phyloP scores from a whole-genome alignment of 805 yeast genomes.

The Metschnikowia gruessii region DNA sequence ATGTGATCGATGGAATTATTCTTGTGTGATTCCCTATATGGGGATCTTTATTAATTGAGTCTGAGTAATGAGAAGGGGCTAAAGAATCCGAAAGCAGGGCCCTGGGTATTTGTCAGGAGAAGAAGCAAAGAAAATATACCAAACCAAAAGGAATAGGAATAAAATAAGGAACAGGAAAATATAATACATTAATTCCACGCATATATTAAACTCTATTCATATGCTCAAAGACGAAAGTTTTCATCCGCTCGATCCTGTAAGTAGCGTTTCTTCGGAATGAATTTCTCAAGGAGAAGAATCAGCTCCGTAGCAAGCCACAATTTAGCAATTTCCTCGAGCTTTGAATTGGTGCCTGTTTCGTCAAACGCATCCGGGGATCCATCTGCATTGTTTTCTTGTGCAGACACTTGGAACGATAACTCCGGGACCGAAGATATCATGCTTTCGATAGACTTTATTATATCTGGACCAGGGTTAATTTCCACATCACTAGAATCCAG shows the following conservation, averaged over 20 bases:
- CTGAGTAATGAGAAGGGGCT: background rate
- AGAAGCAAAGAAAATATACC: too few relatives aligned
- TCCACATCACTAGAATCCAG: slow-evolving; percentile 10
- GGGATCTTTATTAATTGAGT: background rate
- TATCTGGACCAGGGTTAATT: slow-evolving; percentile 5
- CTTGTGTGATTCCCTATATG: slow-evolving; percentile 1
- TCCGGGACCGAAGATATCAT: slow-evolving; percentile 10
- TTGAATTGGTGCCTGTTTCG: slow-evolving; percentile 33
- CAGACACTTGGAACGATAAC: background rate
- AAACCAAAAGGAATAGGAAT: too few relatives aligned
- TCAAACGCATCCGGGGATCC: background rate
- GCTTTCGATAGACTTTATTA: slow-evolving; percentile 7
- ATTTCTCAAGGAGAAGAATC: slow-evolving; percentile 30
- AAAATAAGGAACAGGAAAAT: too few relatives aligned
- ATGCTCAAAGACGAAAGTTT: background rate
- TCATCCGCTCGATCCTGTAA: slow-evolving; percentile 19
- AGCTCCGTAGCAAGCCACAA: slow-evolving; percentile 67
- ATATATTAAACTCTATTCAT: background rate
- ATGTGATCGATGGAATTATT: slow-evolving; percentile 30
- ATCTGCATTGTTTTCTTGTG: background rate
- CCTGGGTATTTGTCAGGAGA: too few relatives aligned
- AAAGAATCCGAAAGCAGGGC: too few relatives aligned
- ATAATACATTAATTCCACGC: too few relatives aligned
- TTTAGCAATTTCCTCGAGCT: slow-evolving; percentile 53
- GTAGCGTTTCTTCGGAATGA: slow-evolving; percentile 27